Evolutionary conservation across 306 rosid species (phyloP).

Genomic region (Biancaea sappan): DNA sequence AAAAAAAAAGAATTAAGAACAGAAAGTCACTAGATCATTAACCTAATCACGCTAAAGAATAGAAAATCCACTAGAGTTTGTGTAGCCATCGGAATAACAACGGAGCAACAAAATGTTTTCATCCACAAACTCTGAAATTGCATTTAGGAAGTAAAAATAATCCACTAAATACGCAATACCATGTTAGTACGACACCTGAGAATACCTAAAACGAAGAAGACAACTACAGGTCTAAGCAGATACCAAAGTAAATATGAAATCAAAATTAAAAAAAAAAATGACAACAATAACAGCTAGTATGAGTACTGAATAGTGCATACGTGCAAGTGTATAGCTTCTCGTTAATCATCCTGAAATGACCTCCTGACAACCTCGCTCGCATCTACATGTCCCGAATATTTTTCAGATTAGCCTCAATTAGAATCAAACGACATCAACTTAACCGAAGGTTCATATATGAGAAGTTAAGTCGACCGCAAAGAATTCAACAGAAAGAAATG

Average conservation of each 20-base stretch:
- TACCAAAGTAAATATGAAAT: neutral
- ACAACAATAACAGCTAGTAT: neutral
- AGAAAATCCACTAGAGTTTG: neutral
- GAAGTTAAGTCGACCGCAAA: neutral
- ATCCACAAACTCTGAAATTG: constrained; percentile 2
- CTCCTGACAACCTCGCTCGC: constrained; percentile 86
- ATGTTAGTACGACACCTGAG: neutral
- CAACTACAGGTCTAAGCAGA: neutral
- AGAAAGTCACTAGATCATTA: neutral
- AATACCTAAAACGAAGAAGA: neutral
- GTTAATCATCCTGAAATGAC: constrained; percentile 94
- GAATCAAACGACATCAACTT: neutral
- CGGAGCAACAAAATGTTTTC: neutral
- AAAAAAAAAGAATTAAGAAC: neutral
- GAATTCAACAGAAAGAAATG: neutral
- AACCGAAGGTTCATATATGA: neutral
- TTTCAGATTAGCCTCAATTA: neutral
- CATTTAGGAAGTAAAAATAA: neutral
- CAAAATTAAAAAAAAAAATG: neutral
- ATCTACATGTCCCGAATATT: constrained; percentile 51
- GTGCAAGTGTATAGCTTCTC: constrained; percentile 99
- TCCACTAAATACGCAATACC: neutral
- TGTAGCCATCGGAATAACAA: neutral
- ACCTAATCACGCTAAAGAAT: neutral
- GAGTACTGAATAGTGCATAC: constrained; percentile 40